Percentiles rank a stretch among this genome's conserved stretches.
Evolutionary conservation across 192 early-diverging fungal species (phyloP).

Genomic region (Backusella luteola): DNA sequence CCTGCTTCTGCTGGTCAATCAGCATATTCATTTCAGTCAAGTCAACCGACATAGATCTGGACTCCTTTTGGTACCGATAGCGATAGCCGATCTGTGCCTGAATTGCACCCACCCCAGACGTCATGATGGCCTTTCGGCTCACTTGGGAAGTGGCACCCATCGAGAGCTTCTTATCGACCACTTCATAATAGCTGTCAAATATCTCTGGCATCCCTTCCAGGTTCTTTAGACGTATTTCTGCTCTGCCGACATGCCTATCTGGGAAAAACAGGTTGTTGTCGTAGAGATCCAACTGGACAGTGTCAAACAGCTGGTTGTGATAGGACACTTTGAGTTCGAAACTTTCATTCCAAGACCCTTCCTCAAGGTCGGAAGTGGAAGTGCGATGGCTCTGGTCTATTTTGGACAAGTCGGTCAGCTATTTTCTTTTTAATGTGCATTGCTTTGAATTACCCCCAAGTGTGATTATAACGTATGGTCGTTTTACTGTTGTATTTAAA

Average conservation of each 20-base stretch:
- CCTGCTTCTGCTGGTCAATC: not conserved
- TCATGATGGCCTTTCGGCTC: slow-evolving; percentile 18
- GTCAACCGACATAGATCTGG: not conserved
- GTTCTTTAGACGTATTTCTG: slow-evolving; percentile 62
- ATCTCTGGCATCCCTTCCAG: slow-evolving; percentile 68
- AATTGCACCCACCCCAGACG: slow-evolving; percentile 66
- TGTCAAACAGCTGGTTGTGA: slow-evolving; percentile 77
- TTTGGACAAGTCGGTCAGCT: not conserved
- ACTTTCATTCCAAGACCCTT: slow-evolving; percentile 72
- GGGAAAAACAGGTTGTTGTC: slow-evolving; percentile 58
- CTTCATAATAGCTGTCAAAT: slow-evolving; percentile 74
- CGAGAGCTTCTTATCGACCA: slow-evolving; percentile 70
- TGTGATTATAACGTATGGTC: slow-evolving; percentile 7
- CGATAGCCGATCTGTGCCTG: slow-evolving; percentile 69
- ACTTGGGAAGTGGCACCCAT: slow-evolving; percentile 60
- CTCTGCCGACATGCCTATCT: slow-evolving; percentile 65
- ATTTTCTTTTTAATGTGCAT: not conserved
- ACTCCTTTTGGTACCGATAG: slow-evolving; percentile 23
- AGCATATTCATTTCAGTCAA: slow-evolving; percentile 5
- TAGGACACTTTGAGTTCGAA: slow-evolving; percentile 70
- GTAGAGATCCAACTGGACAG: slow-evolving; percentile 68
- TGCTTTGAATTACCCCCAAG: slow-evolving; percentile 4
- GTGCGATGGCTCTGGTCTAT: slow-evolving; percentile 68
- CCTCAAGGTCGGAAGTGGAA: slow-evolving; percentile 54
- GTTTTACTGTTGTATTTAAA: slow-evolving; percentile 3